phyloP scores from a whole-genome alignment of 78 protist species.

The Dictyostelium capitatum region DNA sequence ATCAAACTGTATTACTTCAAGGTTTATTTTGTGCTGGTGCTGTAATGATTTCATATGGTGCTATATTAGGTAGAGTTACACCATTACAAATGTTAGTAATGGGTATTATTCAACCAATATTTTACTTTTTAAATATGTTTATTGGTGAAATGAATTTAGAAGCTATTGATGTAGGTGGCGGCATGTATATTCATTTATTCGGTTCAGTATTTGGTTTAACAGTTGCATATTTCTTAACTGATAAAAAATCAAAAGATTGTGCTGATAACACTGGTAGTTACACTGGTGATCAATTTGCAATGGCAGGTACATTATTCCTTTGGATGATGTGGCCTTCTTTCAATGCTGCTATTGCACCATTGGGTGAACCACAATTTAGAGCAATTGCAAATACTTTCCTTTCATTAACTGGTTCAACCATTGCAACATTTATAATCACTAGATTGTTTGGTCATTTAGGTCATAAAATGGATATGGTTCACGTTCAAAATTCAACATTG shows the following conservation, averaged over 20 bases:
- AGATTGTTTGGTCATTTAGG: constrained; percentile 41
- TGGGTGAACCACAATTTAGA: constrained; percentile 66
- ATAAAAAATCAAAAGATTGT: background rate
- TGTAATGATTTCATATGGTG: constrained; percentile 96
- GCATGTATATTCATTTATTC: constrained; percentile 94
- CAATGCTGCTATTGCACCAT: constrained; percentile 92
- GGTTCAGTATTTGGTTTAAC: constrained; percentile 96
- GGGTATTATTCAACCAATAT: constrained; percentile 87
- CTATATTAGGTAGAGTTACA: constrained; percentile 91
- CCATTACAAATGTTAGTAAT: constrained; percentile 89
- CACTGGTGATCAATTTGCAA: constrained; percentile 90
- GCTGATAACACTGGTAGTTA: constrained; percentile 49
- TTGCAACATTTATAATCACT: constrained; percentile 74
- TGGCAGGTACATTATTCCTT: constrained; percentile 91
- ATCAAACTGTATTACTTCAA: constrained; percentile 48
- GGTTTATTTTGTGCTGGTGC: constrained; percentile 92
- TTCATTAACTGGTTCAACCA: constrained; percentile 41
- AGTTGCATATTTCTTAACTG: constrained; percentile 62
- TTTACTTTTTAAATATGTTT: constrained; percentile 86
- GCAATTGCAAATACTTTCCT: constrained; percentile 80
- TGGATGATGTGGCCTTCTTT: constrained; percentile 96
- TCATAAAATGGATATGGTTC: constrained; percentile 85
- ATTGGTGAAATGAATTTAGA: constrained; percentile 58
- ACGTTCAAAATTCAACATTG: constrained; percentile 95
- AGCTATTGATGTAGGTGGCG: constrained; percentile 94